phyloP scores from a whole-genome alignment of 2,329 filamentous ascomycete species.

The Aspergillus chevalieri region DNA sequence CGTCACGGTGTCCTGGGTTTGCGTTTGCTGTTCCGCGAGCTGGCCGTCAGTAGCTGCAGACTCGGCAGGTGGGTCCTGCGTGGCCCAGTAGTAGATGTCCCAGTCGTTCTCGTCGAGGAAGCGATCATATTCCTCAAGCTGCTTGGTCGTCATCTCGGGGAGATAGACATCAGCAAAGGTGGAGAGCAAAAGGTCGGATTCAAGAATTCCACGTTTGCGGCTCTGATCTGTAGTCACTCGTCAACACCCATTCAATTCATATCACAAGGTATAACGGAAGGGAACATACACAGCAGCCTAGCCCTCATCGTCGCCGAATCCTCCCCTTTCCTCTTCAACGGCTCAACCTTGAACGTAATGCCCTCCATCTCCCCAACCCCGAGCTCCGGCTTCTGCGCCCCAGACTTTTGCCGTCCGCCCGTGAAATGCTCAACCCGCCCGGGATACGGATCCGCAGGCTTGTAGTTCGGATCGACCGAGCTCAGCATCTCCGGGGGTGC shows the following conservation, averaged over 20 bases:
- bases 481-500: constrained; percentile 57
- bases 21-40: constrained; percentile 14
- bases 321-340: constrained; percentile 77
- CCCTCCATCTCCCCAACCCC: constrained; percentile 82
- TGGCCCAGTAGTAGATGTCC: constrained; percentile 99
- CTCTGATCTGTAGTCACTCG: constrained; percentile 68
- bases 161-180: constrained; percentile 86
- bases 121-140: constrained; percentile 77
- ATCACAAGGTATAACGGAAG: neutral
- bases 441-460: constrained; percentile 54
- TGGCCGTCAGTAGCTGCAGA: constrained; percentile 15
- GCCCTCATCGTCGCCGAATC: constrained; percentile 81
- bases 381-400: constrained; percentile 58
- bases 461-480: constrained; percentile 50
- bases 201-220: constrained; percentile 90
- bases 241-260: constrained; percentile 4
- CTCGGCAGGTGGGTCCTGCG: constrained; percentile 60
- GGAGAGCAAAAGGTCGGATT: constrained; percentile 90
- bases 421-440: constrained; percentile 62
- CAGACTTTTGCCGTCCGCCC: constrained; percentile 53
- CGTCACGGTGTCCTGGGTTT: constrained; percentile 29
- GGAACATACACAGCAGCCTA: constrained; percentile 60
- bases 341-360: constrained; percentile 80
- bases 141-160: constrained; percentile 61
- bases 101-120: constrained; percentile 99